Base-by-base conservation (phyloP, 768 basidiomycete species). In the Russula compacta region DNA sequence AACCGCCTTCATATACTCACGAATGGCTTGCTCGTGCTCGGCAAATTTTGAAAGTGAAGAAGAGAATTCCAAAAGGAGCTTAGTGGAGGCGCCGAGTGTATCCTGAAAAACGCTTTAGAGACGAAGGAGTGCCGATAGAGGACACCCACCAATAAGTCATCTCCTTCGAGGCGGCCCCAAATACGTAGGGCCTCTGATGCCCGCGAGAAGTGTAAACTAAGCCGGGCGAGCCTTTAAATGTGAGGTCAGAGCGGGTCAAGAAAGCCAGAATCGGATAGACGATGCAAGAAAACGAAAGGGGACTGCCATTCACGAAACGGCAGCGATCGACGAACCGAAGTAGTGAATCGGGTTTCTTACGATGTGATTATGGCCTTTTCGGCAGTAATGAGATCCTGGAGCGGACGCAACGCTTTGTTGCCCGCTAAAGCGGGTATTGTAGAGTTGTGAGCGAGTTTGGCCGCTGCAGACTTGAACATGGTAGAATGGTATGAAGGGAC, bases 301-400 rank as follows among this genome's bases (percentile, higher is more conserved):
- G 12, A 35, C 21, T 3, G 35, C 21, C 33, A 12, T 19, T 35
- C 44, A 47, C 12, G 43, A 40, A 11, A 29, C 24, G 24, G 24
- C 24, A 29, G 24, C 24, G 3, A 29, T 29, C 24, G 38, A 12
- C 6, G 56, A 32, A 19, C 2, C 0, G 19, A 46, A 38, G 8
- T 38, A 48, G 42, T n/a, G 12, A 44, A 21, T 29, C 15, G 17
- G 38, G 24, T 0, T 10, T 77, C 85, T 67, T 67, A 92, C 90
- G 87, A 81, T 51, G 78, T 74, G 35, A 95, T 77, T 8, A 95
- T 84, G 7, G 80, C 75, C 75, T 98, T 98, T 74, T 97, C 93
- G 1, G 89, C 82, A 2, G 83, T 86, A 58, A 98, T 98, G 64
- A 95, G 78, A 69, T 94, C 92, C 70, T 97, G 93, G 8, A 97